Evolutionary conservation across 1,284 basidiomycete genomes (phyloP).

Genomic region (Ustilago curta): DNA sequence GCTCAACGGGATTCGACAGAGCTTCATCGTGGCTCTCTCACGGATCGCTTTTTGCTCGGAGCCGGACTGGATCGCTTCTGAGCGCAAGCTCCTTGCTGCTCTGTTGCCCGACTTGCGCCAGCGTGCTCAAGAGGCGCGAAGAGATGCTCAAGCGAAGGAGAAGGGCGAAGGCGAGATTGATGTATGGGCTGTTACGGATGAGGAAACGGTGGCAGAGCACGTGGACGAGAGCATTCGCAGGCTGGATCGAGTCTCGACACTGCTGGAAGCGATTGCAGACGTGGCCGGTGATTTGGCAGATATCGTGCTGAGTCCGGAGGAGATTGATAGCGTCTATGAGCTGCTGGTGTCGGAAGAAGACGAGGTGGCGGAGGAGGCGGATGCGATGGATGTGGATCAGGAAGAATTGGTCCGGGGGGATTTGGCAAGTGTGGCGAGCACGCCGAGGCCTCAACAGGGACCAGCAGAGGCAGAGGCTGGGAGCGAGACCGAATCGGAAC

Average conservation of each 20-base stretch:
- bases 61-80: conserved; percentile 55
- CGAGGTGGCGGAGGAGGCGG: conserved; percentile 23
- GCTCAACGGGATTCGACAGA: conserved; percentile 62
- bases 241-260: conserved; percentile 31
- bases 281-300: conserved; percentile 60
- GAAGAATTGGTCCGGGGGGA: background rate
- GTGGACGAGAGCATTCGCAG: conserved; percentile 18
- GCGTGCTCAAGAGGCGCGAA: background rate
- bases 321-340: conserved; percentile 60
- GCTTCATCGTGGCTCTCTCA: conserved; percentile 55
- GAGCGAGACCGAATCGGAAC: conserved; percentile 44
- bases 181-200: conserved; percentile 3
- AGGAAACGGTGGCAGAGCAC: conserved; percentile 17
- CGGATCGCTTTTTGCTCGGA: conserved; percentile 60
- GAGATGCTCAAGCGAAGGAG: background rate
- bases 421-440: background rate
- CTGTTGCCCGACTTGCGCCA: conserved; percentile 19
- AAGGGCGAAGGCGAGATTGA: background rate
- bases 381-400: conserved; percentile 23
- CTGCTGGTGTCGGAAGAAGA: conserved; percentile 43
- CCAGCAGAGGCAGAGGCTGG: conserved; percentile 7
- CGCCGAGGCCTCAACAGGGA: background rate
- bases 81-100: conserved; percentile 24
- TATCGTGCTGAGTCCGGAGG: conserved; percentile 58
- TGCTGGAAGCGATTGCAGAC: conserved; percentile 55